Base-by-base conservation (phyloP, 75 land plant genomes). In the Picea glauca region DNA sequence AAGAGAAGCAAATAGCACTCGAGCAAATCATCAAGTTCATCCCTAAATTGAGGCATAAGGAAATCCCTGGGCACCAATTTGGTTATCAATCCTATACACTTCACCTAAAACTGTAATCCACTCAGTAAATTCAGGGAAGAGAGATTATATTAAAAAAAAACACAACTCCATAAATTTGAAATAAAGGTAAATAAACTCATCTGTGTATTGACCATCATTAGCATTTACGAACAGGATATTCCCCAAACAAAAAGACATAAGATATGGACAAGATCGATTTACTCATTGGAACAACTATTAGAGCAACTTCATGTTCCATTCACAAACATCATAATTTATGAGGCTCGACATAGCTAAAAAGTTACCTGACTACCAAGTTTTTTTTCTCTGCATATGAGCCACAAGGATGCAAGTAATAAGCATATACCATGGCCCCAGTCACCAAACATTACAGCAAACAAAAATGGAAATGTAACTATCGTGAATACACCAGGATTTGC, bases 391-490 rank as follows among this genome's bases (percentile, higher is more conserved):
- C 90, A 6, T 38, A 96, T 85, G 54, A 94, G 86, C 62, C 78
- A 83, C 54, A 94, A 76, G 32, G 93, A 83, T 33, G 91, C 93
- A 78, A 93, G 81, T 30, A 96, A 80, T 40, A 96, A 83, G 80
- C 90, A 91, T 77, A 94, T 85, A 30, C 99, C 99, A 88, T 96
- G 99, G 46, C 99, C 99, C 99, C 99, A 96, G 60, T 96, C 99
- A 56, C 99, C 99, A 89, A 96, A 96, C 99, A 96, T 96, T 63
- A 96, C 95, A 54, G 99, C 98, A 79, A 96, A 96, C 59, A 96
- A 84, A 73, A 96, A 96, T 23, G 99, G 99, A 66, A 96, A 96
- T 73, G 99, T 96, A 65, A 96, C 87, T 64, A 94, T 88, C 12
- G 98, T 96, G 81, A 70, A 94, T 43, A 95, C 93, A 50, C 87